phyloP scores from a whole-genome alignment of 805 yeast genomes.

The Pichia exigua region DNA sequence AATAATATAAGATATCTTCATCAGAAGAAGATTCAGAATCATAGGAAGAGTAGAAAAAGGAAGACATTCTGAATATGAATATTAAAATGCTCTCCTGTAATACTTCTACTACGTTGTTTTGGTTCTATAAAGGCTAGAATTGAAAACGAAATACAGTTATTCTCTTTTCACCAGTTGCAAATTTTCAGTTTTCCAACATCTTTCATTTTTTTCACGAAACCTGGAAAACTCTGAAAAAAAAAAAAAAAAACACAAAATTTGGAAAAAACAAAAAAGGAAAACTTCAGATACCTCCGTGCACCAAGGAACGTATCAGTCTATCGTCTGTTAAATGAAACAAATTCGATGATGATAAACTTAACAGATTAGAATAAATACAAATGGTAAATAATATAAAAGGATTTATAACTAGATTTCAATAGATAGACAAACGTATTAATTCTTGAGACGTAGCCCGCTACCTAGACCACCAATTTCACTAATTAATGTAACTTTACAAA shows the following conservation, averaged over 20 bases:
- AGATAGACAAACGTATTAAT: background rate
- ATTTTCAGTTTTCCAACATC: background rate
- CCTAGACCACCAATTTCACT: conserved; percentile 87
- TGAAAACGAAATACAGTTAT: background rate
- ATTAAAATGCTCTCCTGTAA: background rate
- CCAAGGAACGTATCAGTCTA: background rate
- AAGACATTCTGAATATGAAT: conserved; percentile 52
- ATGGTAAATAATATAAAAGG: background rate
- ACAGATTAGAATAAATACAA: background rate
- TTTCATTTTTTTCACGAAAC: background rate
- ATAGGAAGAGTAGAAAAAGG: conserved; percentile 70
- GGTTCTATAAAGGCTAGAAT: background rate
- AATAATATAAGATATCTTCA: conserved; percentile 44
- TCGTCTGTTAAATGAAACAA: background rate
- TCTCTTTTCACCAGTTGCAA: background rate
- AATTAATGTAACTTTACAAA: conserved; percentile 68
- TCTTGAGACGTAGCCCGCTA: conserved; percentile 64
- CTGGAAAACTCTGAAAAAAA: background rate
- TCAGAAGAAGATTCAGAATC: conserved; percentile 48
- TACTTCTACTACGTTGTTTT: background rate
- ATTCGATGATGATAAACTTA: background rate
- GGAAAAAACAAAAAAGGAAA: background rate
- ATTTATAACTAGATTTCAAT: background rate
- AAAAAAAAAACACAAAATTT: background rate
- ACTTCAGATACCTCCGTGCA: background rate